Percentiles rank a stretch among this genome's conserved stretches.
These are phyloP conservation scores for Haematococcus sp. DNA, from an alignment of 139 green algal species.

Conservation along the genomic window DNA sequence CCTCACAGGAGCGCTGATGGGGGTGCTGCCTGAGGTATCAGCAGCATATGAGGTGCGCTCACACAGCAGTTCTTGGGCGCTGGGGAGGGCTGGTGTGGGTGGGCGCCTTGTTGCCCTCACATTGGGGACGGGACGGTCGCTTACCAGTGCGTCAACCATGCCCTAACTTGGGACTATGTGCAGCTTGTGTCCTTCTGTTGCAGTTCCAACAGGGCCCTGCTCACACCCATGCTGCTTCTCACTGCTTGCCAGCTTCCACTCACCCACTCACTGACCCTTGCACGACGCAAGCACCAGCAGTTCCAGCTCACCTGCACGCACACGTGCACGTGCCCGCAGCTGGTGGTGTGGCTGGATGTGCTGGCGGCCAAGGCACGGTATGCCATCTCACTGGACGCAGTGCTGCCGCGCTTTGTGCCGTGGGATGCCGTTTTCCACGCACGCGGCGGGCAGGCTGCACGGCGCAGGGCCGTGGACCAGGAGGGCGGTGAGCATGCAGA, in stretches of 20 bases:
- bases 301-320: too few species aligned
- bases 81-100: neutral
- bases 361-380: slow-evolving; percentile 57
- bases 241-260: too few species aligned
- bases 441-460: neutral
- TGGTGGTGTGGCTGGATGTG: slow-evolving; percentile 68
- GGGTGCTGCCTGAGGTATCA: slow-evolving; percentile 35
- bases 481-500: neutral
- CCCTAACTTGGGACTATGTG: too few species aligned
- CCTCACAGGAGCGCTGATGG: slow-evolving; percentile 60
- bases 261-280: too few species aligned
- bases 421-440: slow-evolving; percentile 47
- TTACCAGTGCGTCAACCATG: too few species aligned
- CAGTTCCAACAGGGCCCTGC: too few species aligned
- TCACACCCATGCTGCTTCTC: too few species aligned
- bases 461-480: neutral
- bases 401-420: slow-evolving; percentile 50
- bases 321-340: too few species aligned
- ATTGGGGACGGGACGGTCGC: too few species aligned
- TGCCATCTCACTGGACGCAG: slow-evolving; percentile 65
- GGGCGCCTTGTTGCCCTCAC: too few species aligned
- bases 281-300: too few species aligned
- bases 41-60: slow-evolving; percentile 17
- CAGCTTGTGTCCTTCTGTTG: neutral
- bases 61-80: neutral